These are phyloP conservation scores for Saccharomycopsis lassenensis DNA, from an alignment of 805 yeast species.

Conservation along the genomic window DNA sequence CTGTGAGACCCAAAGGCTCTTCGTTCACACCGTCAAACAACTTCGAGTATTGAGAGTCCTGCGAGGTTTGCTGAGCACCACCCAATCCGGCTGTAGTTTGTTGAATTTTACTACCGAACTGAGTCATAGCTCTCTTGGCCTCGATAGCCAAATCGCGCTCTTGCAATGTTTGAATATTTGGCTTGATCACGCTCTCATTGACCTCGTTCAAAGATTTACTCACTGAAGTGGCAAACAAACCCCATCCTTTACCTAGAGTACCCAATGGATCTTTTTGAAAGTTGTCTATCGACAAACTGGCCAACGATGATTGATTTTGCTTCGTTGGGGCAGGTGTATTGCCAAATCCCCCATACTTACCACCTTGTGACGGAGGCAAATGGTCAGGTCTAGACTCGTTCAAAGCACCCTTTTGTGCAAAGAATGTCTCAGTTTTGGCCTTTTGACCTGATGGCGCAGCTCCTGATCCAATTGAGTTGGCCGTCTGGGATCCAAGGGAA, in stretches of 20 bases:
- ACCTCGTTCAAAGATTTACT: constrained; percentile 78
- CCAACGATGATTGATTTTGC: constrained; percentile 32
- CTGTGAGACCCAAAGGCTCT: constrained; percentile 21
- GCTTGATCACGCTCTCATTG: constrained; percentile 80
- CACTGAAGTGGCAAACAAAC: constrained; percentile 77
- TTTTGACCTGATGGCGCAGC: constrained; percentile 26
- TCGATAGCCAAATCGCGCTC: constrained; percentile 72
- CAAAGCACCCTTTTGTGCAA: constrained; percentile 63
- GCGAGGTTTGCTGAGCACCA: constrained; percentile 62
- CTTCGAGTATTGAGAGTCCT: constrained; percentile 38
- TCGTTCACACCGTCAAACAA: constrained; percentile 47
- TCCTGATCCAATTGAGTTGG: constrained; percentile 1
- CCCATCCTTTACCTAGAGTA: constrained; percentile 91
- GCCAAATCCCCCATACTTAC: constrained; percentile 87
- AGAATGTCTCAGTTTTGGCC: constrained; percentile 68
- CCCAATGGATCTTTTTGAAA: constrained; percentile 81
- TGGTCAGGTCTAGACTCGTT: constrained; percentile 67
- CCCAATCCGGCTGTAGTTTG: constrained; percentile 37
- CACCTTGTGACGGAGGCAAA: constrained; percentile 90
- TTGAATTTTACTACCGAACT: constrained; percentile 89
- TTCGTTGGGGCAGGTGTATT: constrained; percentile 48
- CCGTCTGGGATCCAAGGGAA: neutral
- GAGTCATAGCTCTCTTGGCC: constrained; percentile 88
- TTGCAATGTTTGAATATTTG: constrained; percentile 72
- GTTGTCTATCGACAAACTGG: constrained; percentile 54